Evolutionary conservation across 2,329 filamentous ascomycete genomes (phyloP).

Genomic region (Camillea tinctor): DNA sequence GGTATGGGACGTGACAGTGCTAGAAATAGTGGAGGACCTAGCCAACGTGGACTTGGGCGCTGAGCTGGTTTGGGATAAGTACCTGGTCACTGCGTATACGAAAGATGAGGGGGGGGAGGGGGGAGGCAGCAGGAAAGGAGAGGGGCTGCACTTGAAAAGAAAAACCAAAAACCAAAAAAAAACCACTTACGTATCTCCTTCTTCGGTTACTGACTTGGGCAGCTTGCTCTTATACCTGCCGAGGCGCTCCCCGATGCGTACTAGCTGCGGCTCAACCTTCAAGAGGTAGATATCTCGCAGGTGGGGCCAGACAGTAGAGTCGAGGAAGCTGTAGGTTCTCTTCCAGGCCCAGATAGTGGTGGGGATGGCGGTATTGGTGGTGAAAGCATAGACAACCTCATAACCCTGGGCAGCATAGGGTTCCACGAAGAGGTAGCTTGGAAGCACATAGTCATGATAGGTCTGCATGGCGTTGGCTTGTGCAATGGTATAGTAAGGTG

Average conservation of each 20-base stretch:
- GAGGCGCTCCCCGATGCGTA: conserved; percentile 86
- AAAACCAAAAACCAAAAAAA: too few species aligned
- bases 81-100: neutral
- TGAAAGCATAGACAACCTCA: conserved; percentile 62
- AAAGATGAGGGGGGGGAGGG: neutral
- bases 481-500: conserved; percentile 71
- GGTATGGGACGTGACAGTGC: conserved; percentile 24
- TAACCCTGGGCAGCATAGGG: conserved; percentile 75
- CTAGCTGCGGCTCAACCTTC: conserved; percentile 92
- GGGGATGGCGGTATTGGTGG: conserved; percentile 69
- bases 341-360: conserved; percentile 69
- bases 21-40: conserved; percentile 32
- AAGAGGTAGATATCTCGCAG: conserved; percentile 78
- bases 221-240: conserved; percentile 65
- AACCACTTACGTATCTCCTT: conserved; percentile 31
- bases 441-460: conserved; percentile 71
- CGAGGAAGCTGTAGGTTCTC: conserved; percentile 67
- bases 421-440: conserved; percentile 69
- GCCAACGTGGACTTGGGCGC: conserved; percentile 38
- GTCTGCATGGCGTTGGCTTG: conserved; percentile 63
- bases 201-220: conserved; percentile 35
- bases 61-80: conserved; percentile 22
- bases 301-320: conserved; percentile 77
- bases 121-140: neutral
- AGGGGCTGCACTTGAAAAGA: neutral